These are phyloP conservation scores for Leccinum disarticulatum DNA, from an alignment of 768 basidiomycete species.

Conservation along the genomic window DNA sequence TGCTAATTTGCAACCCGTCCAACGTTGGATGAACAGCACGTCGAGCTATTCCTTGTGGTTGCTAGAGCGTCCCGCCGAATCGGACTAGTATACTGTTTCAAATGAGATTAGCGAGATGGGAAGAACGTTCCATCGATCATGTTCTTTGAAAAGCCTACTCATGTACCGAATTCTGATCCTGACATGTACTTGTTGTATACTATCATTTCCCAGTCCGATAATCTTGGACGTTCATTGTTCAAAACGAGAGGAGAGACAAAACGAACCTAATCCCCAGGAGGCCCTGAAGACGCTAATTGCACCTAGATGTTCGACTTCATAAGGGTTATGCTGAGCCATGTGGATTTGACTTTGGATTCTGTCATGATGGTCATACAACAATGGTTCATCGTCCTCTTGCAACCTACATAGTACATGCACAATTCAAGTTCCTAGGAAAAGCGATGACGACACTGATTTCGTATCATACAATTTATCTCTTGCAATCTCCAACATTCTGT, in stretches of 20 bases:
- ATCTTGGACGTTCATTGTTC: background rate
- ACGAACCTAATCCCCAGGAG: background rate
- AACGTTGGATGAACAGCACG: constrained; percentile 78
- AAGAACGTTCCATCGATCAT: constrained; percentile 86
- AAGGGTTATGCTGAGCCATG: too few relatives aligned
- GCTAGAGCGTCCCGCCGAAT: constrained; percentile 68
- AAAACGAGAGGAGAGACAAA: background rate
- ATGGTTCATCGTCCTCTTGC: too few relatives aligned
- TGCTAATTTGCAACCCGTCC: constrained; percentile 77
- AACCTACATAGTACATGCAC: too few relatives aligned
- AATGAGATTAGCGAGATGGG: constrained; percentile 64
- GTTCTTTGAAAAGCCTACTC: constrained; percentile 85
- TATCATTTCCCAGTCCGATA: constrained; percentile 55
- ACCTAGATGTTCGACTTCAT: too few relatives aligned
- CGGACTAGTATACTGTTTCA: constrained; percentile 42
- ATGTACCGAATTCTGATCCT: constrained; percentile 45
- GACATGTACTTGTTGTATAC: constrained; percentile 97
- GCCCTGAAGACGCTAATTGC: background rate
- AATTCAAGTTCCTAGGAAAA: too few relatives aligned
- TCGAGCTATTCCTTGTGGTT: constrained; percentile 85
- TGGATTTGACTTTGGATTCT: too few relatives aligned
- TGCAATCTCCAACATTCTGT: too few relatives aligned
- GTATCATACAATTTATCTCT: too few relatives aligned
- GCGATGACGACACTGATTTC: too few relatives aligned
- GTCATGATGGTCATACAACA: too few relatives aligned